Evolutionary conservation across 805 yeast genomes (phyloP).

Genomic region (Lachancea dasiensis): DNA sequence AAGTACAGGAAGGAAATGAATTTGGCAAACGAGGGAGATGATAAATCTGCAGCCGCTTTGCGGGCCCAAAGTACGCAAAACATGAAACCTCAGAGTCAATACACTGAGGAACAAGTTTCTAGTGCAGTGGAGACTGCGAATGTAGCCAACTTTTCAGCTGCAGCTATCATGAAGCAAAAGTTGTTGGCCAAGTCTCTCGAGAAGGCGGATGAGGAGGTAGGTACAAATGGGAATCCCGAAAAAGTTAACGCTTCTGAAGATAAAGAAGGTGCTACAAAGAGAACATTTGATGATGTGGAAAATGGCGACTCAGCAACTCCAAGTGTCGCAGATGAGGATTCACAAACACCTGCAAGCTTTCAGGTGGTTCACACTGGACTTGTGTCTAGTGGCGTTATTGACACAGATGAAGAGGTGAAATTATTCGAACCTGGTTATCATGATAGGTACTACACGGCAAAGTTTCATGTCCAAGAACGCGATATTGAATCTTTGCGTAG

Average conservation of each 20-base stretch:
- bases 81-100: slow-evolving; percentile 21
- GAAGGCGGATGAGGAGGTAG: slow-evolving; percentile 14
- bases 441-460: slow-evolving; percentile 70
- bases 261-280: slow-evolving; percentile 1
- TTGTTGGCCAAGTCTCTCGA: slow-evolving; percentile 26
- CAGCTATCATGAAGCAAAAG: slow-evolving; percentile 38
- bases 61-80: slow-evolving; percentile 36
- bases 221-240: slow-evolving; percentile 12
- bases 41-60: slow-evolving; percentile 59
- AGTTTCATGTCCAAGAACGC: slow-evolving; percentile 54
- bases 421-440: slow-evolving; percentile 86
- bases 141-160: slow-evolving; percentile 39
- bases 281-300: slow-evolving; percentile 17
- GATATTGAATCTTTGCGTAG: slow-evolving; percentile 50
- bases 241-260: slow-evolving; percentile 12
- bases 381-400: slow-evolving; percentile 33
- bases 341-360: slow-evolving; percentile 16
- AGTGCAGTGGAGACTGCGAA: slow-evolving; percentile 34
- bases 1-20: slow-evolving; percentile 55
- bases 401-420: slow-evolving; percentile 50
- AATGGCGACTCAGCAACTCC: slow-evolving; percentile 12
- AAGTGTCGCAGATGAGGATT: slow-evolving; percentile 12
- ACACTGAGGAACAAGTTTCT: slow-evolving; percentile 26
- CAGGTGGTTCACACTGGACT: slow-evolving; percentile 25
- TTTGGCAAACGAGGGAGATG: slow-evolving; percentile 65